A percentile compares a stretch with the other conserved stretches of the same genome.
Evolutionary conservation across 129 eudicot species (phyloP).

Genomic region (Flaveria linearis): DNA sequence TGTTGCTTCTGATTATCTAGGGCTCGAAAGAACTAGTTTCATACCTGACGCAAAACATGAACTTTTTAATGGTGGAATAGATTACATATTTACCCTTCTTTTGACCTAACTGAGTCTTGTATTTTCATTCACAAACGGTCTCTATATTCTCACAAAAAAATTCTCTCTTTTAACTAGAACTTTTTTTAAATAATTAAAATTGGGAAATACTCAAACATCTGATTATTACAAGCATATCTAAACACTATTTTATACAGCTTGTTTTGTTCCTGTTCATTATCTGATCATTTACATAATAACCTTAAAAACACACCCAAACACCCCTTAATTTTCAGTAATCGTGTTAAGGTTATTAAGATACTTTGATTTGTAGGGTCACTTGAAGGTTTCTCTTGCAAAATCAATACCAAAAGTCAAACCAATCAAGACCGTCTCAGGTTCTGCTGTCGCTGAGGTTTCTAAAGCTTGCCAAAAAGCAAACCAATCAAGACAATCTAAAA

Average conservation of each 20-base stretch:
- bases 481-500: slow-evolving; percentile 1
- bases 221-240: not conserved
- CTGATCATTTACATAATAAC: not conserved
- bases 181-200: not conserved
- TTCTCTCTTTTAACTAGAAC: not conserved
- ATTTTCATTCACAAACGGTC: not conserved
- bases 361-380: slow-evolving; percentile 44
- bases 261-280: not conserved
- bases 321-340: not conserved
- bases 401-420: slow-evolving; percentile 47
- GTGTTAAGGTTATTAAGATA: slow-evolving; percentile 1
- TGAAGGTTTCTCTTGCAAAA: slow-evolving; percentile 72
- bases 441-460: slow-evolving; percentile 27
- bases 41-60: not conserved
- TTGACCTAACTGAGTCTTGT: not conserved
- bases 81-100: not conserved
- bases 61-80: not conserved
- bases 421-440: slow-evolving; percentile 27
- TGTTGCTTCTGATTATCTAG: not conserved
- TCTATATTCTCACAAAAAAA: not conserved
- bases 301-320: not conserved
- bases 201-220: not conserved
- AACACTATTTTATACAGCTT: slow-evolving; percentile 3
- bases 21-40: not conserved
- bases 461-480: slow-evolving; percentile 30